Conservation (phyloP, 257 asterid genomes). For the Solanum piurae region DNA sequence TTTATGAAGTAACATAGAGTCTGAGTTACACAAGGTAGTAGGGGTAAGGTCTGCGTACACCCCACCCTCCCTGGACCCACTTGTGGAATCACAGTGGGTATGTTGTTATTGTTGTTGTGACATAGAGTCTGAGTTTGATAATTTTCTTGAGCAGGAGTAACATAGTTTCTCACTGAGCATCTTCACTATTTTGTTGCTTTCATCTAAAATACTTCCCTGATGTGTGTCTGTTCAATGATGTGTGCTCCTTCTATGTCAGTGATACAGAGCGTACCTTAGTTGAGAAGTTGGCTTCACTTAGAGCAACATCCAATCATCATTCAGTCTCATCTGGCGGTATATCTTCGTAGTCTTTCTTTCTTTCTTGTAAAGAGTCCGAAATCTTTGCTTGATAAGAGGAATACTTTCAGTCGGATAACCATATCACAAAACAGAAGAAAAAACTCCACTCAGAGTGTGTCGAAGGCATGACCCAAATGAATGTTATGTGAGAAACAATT, state of each 20-base stretch:
- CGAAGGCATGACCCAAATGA: background rate
- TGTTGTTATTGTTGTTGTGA: background rate
- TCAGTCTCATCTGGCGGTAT: conserved; percentile 19
- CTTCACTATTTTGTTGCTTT: background rate
- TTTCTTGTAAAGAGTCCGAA: background rate
- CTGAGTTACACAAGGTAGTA: background rate
- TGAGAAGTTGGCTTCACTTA: conserved; percentile 63
- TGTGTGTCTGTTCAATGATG: background rate
- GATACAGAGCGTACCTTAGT: conserved; percentile 66
- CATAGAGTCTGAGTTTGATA: background rate
- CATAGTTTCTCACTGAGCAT: background rate
- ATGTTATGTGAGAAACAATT: background rate
- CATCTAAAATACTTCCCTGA: background rate
- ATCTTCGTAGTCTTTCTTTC: background rate
- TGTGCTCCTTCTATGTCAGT: conserved; percentile 25
- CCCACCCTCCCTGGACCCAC: background rate
- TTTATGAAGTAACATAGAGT: background rate
- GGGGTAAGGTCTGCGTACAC: background rate
- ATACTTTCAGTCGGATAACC: background rate
- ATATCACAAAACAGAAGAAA: background rate
- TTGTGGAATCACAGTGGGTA: background rate
- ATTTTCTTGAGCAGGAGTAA: background rate
- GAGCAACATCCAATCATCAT: conserved; percentile 29
- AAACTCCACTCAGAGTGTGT: background rate
- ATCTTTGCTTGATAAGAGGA: background rate